A percentile compares a stretch with the other conserved stretches of the same genome.
These are phyloP conservation scores for Raffaelea albimanens DNA, from an alignment of 2,329 filamentous ascomycete genomes.

Conservation along the genomic window DNA sequence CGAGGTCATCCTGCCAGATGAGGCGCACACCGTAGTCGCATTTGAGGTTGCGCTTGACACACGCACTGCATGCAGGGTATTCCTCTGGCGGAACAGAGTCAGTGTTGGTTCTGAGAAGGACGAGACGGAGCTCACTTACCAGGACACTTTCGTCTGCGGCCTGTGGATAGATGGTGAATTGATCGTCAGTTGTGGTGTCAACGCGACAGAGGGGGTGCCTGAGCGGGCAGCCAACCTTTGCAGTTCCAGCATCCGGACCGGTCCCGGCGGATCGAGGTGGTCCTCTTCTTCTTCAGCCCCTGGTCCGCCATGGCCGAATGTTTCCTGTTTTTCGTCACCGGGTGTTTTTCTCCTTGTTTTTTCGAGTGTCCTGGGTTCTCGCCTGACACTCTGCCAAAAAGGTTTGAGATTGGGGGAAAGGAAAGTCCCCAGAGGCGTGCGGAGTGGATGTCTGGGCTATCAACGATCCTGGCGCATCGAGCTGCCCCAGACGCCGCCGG, in stretches of 20 bases:
- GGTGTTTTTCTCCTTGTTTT: too few relatives aligned
- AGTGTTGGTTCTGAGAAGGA: background rate
- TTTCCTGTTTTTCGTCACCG: too few relatives aligned
- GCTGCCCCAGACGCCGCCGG: background rate
- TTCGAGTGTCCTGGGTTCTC: too few relatives aligned
- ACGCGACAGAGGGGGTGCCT: too few relatives aligned
- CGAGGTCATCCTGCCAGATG: constrained; percentile 4
- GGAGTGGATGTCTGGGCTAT: background rate
- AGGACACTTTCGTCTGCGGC: constrained; percentile 2
- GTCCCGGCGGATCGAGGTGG: background rate
- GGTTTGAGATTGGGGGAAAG: background rate
- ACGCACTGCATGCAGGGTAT: constrained; percentile 1
- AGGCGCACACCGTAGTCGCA: constrained; percentile 6
- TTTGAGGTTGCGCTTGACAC: background rate
- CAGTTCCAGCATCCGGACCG: constrained; percentile 7
- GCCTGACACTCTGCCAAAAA: too few relatives aligned
- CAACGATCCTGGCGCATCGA: background rate
- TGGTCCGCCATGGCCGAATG: too few relatives aligned
- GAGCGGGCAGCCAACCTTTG: constrained; percentile 1
- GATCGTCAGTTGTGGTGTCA: background rate
- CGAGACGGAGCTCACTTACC: background rate
- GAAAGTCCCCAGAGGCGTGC: background rate
- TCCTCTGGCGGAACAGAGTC: background rate
- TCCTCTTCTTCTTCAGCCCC: background rate
- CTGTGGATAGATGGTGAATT: background rate